Conservation (phyloP, 768 basidiomycete species). For the Lactarius hengduanensis region DNA sequence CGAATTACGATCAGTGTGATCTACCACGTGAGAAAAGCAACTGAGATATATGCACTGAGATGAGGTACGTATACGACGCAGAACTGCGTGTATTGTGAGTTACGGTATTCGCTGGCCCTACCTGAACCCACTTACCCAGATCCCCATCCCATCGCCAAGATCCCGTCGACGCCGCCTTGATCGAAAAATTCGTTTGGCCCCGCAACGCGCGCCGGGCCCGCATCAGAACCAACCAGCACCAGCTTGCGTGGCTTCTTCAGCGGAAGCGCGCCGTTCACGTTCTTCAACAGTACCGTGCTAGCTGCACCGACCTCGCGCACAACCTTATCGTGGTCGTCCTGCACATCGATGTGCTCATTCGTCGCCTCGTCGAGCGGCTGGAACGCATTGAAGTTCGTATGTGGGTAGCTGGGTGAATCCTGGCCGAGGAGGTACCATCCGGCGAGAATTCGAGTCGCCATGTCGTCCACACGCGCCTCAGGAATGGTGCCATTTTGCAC, state of each 20-base stretch:
- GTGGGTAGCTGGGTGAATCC: constrained; percentile 60
- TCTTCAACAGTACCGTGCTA: constrained; percentile 76
- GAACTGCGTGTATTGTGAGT: constrained; percentile 44
- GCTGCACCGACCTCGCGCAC: constrained; percentile 74
- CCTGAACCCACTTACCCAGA: constrained; percentile 46
- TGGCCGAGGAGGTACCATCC: constrained; percentile 67
- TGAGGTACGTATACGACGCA: constrained; percentile 71
- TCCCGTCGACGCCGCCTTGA: constrained; percentile 48
- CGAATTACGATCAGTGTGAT: background rate
- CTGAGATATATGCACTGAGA: constrained; percentile 51
- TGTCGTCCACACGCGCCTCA: constrained; percentile 65
- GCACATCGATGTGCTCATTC: constrained; percentile 66
- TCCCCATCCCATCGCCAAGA: constrained; percentile 92
- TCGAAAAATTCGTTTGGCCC: constrained; percentile 53
- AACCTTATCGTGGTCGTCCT: constrained; percentile 62
- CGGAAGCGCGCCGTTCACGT: constrained; percentile 55
- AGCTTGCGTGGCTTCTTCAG: constrained; percentile 58
- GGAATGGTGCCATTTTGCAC: constrained; percentile 75
- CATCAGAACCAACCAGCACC: constrained; percentile 58
- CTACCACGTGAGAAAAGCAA: background rate
- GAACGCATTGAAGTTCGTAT: constrained; percentile 72
- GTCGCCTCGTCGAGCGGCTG: constrained; percentile 46
- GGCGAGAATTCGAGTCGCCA: constrained; percentile 79
- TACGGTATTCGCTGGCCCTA: constrained; percentile 9
- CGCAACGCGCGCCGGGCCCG: constrained; percentile 39